phyloP scores from a whole-genome alignment of 441 rosid genomes.

The California macrophylla region DNA sequence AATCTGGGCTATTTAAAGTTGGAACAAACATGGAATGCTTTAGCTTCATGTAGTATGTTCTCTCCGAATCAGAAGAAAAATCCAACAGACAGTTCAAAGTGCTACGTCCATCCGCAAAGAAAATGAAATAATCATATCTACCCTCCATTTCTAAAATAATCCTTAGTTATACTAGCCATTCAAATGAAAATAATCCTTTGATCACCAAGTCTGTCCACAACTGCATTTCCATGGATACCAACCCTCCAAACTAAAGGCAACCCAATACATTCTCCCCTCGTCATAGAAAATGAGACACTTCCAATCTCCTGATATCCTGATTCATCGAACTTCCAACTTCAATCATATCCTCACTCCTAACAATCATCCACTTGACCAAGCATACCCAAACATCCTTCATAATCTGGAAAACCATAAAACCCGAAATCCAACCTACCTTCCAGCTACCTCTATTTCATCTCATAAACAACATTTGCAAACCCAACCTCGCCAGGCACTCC shows the following conservation, averaged over 20 bases:
- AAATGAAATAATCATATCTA: background rate
- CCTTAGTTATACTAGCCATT: background rate
- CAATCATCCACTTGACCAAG: background rate
- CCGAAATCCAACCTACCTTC: background rate
- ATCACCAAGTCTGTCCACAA: background rate
- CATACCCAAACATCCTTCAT: background rate
- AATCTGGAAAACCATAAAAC: background rate
- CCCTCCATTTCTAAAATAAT: background rate
- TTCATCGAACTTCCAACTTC: background rate
- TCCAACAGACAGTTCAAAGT: background rate
- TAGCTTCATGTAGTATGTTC: background rate
- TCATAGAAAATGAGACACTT: background rate
- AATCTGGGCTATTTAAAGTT: background rate
- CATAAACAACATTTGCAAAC: background rate
- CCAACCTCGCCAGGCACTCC: background rate
- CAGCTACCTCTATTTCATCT: background rate
- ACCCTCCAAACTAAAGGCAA: slow-evolving; percentile 1
- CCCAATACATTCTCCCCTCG: background rate
- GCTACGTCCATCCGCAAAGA: background rate
- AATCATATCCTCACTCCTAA: background rate
- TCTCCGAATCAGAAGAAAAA: background rate
- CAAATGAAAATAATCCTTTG: background rate
- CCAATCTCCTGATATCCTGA: background rate
- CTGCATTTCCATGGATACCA: slow-evolving; percentile 6
- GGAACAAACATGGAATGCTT: background rate